Evolutionary conservation across 164 flowering plant genomes (phyloP), one percentile per base, ranked within the genome.

Genomic region (Vitis labrusca): DNA sequence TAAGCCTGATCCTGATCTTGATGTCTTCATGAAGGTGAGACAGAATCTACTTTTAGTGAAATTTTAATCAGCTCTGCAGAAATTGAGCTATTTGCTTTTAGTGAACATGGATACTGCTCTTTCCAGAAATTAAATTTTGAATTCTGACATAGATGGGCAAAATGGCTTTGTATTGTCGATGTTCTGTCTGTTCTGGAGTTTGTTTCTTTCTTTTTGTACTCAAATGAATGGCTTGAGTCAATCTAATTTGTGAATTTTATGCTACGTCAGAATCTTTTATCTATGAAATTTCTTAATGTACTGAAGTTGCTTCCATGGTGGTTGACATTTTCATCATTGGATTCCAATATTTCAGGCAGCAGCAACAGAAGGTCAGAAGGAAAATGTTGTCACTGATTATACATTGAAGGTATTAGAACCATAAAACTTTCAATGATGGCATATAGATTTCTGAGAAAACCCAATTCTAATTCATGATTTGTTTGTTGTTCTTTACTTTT

Each of bases 1-100:
- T 32, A 84, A 79, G 64, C 89, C 91, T 14, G 86, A 87, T 78
- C 89, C 86, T 37, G 86, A 85, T 72, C 32, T 87, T 52, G 91
- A 85, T 68, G 63, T 82, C 62, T 85, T 65, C 80, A 86, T 86
- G 89, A 86, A 84, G 85, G 87, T 82, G 27, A 73, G 70, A 11
- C 61, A 23, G 50, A 47, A 48, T 48, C 44, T 32, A 32, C 44
- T 32, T 32, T 32, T 32, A 32, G 44, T 3, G 44, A 32, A 32
- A 32, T 32, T 32, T 23, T 32, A 32, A 32, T 7, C 44, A 32
- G 44, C 0, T 32, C 44, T 32, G 5, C 44, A 32, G 44, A 7
- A 32, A 32, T 32, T 32, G 44, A 32, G 44, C 44, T 32, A 32
- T 32, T 32, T 32, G 44, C 44, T 32, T 32, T 32, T 3, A 32